Evolutionary conservation across 2,329 filamentous ascomycete species (phyloP), one percentile per base, ranked within the genome.

Genomic region (Amauroascus niger): DNA sequence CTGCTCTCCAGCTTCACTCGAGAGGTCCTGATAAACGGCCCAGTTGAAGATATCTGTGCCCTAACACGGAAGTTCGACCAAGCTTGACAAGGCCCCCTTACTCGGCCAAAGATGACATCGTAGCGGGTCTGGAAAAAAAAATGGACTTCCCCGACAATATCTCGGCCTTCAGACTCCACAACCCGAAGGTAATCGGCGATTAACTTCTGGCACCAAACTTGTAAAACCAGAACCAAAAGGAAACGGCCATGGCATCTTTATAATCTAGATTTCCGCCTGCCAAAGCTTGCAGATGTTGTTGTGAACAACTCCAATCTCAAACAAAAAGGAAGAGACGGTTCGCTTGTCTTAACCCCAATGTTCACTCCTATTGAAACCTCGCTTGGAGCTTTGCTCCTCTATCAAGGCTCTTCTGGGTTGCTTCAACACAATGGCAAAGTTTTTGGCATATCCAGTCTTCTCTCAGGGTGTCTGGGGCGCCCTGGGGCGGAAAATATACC

Each of bases 301-400:
- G 37, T 22, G 18, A 40, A 22, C 6, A 20, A 30, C 28, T 40
- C 37, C 37, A 40, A 40, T 6, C 11, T 18, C 16, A 7, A n/a
- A 40, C 5, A 7, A 18, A 43, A 16, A 18, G n/a, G 8, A 22
- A 9, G 18, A 41, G 20, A 24, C 22, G 18, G n/a, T 28, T 13
- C 3, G 6, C 14, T 30, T 1, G 8, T 16, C 18, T 28, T 16
- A 28, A 11, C 46, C 20, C n/a, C n/a, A n/a, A 78, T 79, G 76
- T 79, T 79, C 59, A 79, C 76, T 0, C 76, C 76, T 0, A 52
- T 79, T 24, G 71, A 78, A 58, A 77, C 76, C 13, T 70, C 72
- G 5, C 61, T 79, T 9, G 76, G 76, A 16, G 75, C 76, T 1
- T 49, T 78, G 11, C 63, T 79, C 51, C 67, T 79, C 47, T 75